Conservation (phyloP, 805 yeast species). For the Candida fluviatilis region DNA sequence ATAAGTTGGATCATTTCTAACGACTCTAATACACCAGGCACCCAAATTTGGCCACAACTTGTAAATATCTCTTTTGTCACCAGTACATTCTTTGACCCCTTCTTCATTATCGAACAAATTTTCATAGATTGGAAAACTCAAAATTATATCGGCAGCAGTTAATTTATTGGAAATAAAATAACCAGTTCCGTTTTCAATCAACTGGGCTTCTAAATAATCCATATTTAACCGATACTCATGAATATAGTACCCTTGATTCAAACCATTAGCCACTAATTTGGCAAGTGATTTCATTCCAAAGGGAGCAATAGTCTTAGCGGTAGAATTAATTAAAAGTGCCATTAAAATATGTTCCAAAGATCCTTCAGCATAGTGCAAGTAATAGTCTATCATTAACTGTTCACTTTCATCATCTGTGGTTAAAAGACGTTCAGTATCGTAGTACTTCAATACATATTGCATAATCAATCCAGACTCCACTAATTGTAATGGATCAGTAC, state of each 20-base stretch:
- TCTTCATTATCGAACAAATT: conserved; percentile 33
- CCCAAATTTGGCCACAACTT: conserved; percentile 33
- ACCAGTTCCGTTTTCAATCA: conserved; percentile 24
- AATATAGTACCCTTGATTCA: conserved; percentile 46
- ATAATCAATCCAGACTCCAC: conserved; percentile 38
- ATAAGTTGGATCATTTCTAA: conserved; percentile 30
- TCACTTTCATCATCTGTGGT: conserved; percentile 31
- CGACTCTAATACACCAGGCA: conserved; percentile 32
- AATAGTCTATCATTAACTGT: conserved; percentile 46
- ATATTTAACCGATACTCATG: conserved; percentile 41
- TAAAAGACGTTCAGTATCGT: conserved; percentile 27
- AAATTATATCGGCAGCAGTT: conserved; percentile 36
- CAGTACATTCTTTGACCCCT: conserved; percentile 30
- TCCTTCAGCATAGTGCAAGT: conserved; percentile 57
- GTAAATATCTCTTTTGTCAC: conserved; percentile 27
- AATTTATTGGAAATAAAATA: conserved; percentile 35
- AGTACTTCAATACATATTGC: conserved; percentile 32
- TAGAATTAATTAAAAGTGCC: conserved; percentile 33
- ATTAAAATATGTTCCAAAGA: conserved; percentile 50
- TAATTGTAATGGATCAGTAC: conserved; percentile 27
- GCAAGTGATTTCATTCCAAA: conserved; percentile 45
- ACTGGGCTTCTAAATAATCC: conserved; percentile 24
- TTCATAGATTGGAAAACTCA: conserved; percentile 34
- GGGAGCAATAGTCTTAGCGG: conserved; percentile 43
- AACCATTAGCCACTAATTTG: conserved; percentile 37